These are phyloP conservation scores for Parasitella parasitica DNA, from an alignment of 371 early-diverging fungal genomes.

Conservation along the genomic window DNA sequence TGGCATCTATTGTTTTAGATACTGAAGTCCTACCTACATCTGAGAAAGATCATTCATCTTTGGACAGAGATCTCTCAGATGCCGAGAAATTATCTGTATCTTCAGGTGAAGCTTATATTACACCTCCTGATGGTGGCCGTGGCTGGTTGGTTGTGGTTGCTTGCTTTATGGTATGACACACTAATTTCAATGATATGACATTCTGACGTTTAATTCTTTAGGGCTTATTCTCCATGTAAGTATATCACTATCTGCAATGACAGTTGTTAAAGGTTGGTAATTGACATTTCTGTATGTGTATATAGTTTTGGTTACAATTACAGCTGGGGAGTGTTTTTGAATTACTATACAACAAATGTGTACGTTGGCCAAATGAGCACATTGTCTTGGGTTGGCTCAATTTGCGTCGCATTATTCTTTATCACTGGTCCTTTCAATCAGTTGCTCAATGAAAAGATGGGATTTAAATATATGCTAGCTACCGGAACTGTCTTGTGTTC, in stretches of 20 bases:
- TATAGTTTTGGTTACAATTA: constrained; percentile 34
- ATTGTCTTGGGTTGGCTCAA: constrained; percentile 37
- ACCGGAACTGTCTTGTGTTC: constrained; percentile 49
- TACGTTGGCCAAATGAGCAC: constrained; percentile 25
- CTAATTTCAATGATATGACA: neutral
- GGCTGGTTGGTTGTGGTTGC: constrained; percentile 49
- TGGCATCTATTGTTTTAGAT: neutral
- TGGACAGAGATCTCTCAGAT: constrained; percentile 1
- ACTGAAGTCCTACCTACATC: neutral
- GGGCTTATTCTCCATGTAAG: constrained; percentile 35
- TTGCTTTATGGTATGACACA: constrained; percentile 41
- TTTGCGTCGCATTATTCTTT: constrained; percentile 33
- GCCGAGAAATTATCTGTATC: constrained; percentile 3
- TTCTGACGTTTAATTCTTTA: constrained; percentile 8
- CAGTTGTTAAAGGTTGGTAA: neutral
- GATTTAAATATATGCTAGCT: constrained; percentile 49
- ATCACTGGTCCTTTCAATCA: constrained; percentile 32
- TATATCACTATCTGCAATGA: no score
- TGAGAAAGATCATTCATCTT: neutral
- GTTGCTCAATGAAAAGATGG: constrained; percentile 49
- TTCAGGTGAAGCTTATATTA: neutral
- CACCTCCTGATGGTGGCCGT: constrained; percentile 41
- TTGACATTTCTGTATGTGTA: no score
- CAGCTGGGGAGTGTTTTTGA: constrained; percentile 31
- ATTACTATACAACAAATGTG: constrained; percentile 22